Evolutionary conservation across 768 basidiomycete species (phyloP).

Genomic region (Cyclocybe aegerita): DNA sequence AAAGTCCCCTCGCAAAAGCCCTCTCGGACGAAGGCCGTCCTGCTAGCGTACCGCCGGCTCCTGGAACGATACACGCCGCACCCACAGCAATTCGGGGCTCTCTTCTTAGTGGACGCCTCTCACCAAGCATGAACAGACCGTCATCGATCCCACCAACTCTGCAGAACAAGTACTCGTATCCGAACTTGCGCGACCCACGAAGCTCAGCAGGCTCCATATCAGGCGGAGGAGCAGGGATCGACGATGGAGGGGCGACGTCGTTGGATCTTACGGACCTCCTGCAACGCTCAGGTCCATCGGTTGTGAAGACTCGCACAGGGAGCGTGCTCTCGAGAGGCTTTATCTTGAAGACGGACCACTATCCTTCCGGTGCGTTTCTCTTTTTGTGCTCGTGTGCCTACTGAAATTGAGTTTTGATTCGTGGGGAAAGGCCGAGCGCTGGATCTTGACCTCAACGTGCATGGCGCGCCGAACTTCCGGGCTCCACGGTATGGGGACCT

Average conservation of each 20-base stretch:
- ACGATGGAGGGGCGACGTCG: conserved; percentile 22
- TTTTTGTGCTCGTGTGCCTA: conserved; percentile 1
- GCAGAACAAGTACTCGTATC: conserved; percentile 8
- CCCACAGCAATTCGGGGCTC: conserved; percentile 1
- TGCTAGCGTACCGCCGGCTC: conserved; percentile 5
- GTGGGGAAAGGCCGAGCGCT: conserved; percentile 71
- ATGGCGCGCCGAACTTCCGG: conserved; percentile 96
- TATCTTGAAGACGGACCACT: conserved; percentile 92
- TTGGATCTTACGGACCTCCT: conserved; percentile 65
- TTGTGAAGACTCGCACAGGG: conserved; percentile 82
- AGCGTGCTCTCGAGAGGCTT: conserved; percentile 86
- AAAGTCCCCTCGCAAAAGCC: conserved; percentile 3
- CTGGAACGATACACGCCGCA: not conserved
- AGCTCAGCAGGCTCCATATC: no score
- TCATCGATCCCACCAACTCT: conserved; percentile 18
- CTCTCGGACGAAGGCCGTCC: conserved; percentile 11
- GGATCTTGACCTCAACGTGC: conserved; percentile 87
- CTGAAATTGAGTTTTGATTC: not conserved
- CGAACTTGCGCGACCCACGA: conserved; percentile 5
- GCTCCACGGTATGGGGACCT: conserved; percentile 75
- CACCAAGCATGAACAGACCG: conserved; percentile 6
- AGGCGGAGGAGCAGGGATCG: no score
- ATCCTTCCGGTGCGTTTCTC: conserved; percentile 61
- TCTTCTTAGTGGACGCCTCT: not conserved
- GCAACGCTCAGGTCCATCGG: conserved; percentile 63